Conservation (phyloP, 768 basidiomycete genomes). For the Serendipita sp. region DNA sequence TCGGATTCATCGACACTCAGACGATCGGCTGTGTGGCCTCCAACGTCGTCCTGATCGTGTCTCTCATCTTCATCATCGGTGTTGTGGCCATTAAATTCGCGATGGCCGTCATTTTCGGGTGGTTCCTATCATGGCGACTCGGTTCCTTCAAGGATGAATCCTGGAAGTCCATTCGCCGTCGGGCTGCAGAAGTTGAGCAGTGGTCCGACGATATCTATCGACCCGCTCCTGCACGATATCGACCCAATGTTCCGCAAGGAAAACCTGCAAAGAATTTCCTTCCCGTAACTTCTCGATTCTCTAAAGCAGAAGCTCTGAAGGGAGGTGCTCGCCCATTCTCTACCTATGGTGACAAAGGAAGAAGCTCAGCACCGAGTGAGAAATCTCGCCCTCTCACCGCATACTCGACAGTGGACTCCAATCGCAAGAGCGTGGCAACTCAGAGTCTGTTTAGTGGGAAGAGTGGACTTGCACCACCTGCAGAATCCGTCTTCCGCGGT, state of each 20-base stretch:
- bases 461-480: constrained; percentile 5
- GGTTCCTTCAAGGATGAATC: constrained; percentile 90
- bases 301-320: constrained; percentile 52
- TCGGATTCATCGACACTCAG: constrained; percentile 90
- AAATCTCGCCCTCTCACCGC: constrained; percentile 12
- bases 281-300: constrained; percentile 35
- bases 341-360: constrained; percentile 9
- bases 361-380: constrained; percentile 10
- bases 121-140: constrained; percentile 95
- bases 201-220: constrained; percentile 95
- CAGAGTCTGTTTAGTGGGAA: constrained; percentile 2
- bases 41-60: constrained; percentile 83
- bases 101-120: constrained; percentile 94
- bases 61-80: constrained; percentile 92
- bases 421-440: constrained; percentile 2
- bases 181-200: constrained; percentile 80
- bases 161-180: constrained; percentile 79
- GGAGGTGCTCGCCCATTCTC: constrained; percentile 9
- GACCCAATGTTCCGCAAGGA: constrained; percentile 60
- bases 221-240: constrained; percentile 76
- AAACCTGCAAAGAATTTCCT: constrained; percentile 32
- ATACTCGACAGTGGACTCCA: constrained; percentile 8
- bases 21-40: constrained; percentile 95
- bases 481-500: neutral
- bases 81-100: constrained; percentile 88